These are phyloP conservation scores for Pseudoneurospora amorphoporcata DNA, from an alignment of 495 filamentous ascomycete genomes.

Conservation along the genomic window DNA sequence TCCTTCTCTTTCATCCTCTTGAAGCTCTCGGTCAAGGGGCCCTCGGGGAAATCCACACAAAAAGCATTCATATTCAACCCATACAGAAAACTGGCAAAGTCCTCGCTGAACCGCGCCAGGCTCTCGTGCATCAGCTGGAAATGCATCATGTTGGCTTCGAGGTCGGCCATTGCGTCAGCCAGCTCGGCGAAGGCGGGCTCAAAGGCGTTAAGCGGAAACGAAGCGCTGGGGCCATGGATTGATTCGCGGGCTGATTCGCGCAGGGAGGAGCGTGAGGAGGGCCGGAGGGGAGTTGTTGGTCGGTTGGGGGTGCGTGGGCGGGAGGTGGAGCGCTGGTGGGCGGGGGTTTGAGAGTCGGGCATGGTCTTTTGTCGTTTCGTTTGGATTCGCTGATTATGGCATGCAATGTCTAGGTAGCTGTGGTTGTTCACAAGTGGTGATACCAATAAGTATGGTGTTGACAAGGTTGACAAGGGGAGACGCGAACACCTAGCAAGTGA, in stretches of 20 bases:
- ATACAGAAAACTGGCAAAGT: slow-evolving; percentile 89
- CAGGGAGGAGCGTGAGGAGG: slow-evolving; percentile 79
- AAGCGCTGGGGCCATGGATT: slow-evolving; percentile 44
- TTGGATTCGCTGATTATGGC: not conserved
- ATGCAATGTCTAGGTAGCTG: not conserved
- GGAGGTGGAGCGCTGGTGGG: slow-evolving; percentile 36
- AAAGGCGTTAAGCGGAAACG: slow-evolving; percentile 69
- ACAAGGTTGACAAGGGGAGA: not conserved
- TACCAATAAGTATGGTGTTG: not conserved
- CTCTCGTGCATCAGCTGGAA: slow-evolving; percentile 96
- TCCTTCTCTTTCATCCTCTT: slow-evolving; percentile 47
- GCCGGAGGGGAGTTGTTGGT: slow-evolving; percentile 86
- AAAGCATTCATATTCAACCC: slow-evolving; percentile 98
- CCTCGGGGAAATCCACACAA: slow-evolving; percentile 94
- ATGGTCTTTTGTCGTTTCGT: not conserved
- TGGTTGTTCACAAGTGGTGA: not conserved
- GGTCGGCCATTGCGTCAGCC: slow-evolving; percentile 85
- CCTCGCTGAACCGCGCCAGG: slow-evolving; percentile 86
- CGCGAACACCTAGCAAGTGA: not conserved
- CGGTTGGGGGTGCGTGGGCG: slow-evolving; percentile 48
- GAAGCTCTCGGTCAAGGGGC: slow-evolving; percentile 56
- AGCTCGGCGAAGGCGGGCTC: slow-evolving; percentile 89
- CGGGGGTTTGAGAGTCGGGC: slow-evolving; percentile 3
- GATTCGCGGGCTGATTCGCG: slow-evolving; percentile 49
- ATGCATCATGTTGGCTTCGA: slow-evolving; percentile 96